These are phyloP conservation scores for Ophiostoma piceae DNA, from an alignment of 2,329 filamentous ascomycete genomes.

Conservation along the genomic window DNA sequence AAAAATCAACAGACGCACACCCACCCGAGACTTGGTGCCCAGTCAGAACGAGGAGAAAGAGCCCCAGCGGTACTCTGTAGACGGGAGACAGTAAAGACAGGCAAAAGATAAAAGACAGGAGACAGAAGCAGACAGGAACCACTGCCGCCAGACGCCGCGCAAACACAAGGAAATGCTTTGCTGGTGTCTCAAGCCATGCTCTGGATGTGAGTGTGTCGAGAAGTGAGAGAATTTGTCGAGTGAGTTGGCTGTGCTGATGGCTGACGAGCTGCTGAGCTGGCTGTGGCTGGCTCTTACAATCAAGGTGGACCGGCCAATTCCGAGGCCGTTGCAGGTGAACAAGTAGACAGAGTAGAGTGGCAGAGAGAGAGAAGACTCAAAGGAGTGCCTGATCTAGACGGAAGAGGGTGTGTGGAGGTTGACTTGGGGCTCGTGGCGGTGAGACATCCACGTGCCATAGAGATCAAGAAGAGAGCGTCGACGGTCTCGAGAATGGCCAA, in stretches of 20 bases:
- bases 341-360: neutral
- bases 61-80: neutral
- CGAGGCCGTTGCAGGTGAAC: neutral
- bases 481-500: neutral
- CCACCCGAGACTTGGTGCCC: slow-evolving; percentile 7
- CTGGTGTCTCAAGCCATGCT: slow-evolving; percentile 9
- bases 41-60: neutral
- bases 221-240: neutral
- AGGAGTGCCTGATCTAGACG: slow-evolving; percentile 9
- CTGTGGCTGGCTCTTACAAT: slow-evolving; percentile 7
- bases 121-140: neutral
- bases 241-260: neutral
- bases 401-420: slow-evolving; percentile 11
- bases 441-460: slow-evolving; percentile 22
- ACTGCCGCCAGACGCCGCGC: neutral
- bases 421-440: slow-evolving; percentile 20
- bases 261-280: neutral
- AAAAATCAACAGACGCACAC: slow-evolving; percentile 17
- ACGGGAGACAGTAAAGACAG: too few relatives aligned
- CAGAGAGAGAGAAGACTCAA: neutral
- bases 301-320: slow-evolving; percentile 11
- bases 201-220: neutral
- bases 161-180: slow-evolving; percentile 5
- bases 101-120: neutral
- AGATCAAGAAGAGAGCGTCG: neutral